These are phyloP conservation scores for Entoloma clypeatum DNA, from an alignment of 1,284 basidiomycete genomes.

Conservation along the genomic window DNA sequence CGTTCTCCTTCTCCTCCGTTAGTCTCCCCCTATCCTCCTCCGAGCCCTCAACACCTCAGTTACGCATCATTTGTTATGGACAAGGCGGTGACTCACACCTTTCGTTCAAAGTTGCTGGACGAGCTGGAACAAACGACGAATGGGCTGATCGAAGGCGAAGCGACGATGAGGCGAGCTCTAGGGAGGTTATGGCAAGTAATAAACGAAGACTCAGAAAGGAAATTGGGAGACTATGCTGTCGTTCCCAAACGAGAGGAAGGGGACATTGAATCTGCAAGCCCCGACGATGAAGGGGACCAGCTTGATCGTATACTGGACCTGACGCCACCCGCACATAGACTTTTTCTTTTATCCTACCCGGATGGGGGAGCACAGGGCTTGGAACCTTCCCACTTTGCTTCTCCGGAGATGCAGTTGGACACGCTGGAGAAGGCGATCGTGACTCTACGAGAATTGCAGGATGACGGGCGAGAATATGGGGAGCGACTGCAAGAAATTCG, in stretches of 20 bases:
- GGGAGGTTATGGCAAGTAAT: conserved; percentile 77
- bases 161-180: conserved; percentile 62
- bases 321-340: conserved; percentile 57
- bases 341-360: conserved; percentile 54
- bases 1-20: conserved; percentile 57
- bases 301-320: conserved; percentile 61
- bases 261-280: conserved; percentile 46
- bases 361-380: conserved; percentile 40
- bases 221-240: conserved; percentile 33
- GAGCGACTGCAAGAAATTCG: conserved; percentile 77
- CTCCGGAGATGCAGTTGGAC: conserved; percentile 61
- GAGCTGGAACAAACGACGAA: conserved; percentile 77
- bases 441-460: conserved; percentile 69
- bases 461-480: conserved; percentile 77
- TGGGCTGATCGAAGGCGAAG: conserved; percentile 75
- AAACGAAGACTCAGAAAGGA: conserved; percentile 56
- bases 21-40: conserved; percentile 65
- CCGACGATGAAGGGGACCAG: conserved; percentile 47
- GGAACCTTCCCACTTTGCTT: conserved; percentile 60
- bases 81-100: conserved; percentile 75
- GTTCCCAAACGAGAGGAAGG: conserved; percentile 68
- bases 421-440: conserved; percentile 69
- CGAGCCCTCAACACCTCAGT: conserved; percentile 59
- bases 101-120: conserved; percentile 69
- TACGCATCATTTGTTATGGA: conserved; percentile 83